Base-by-base conservation (phyloP, 2,329 filamentous ascomycete species). In the Aspergillus vadensis region DNA sequence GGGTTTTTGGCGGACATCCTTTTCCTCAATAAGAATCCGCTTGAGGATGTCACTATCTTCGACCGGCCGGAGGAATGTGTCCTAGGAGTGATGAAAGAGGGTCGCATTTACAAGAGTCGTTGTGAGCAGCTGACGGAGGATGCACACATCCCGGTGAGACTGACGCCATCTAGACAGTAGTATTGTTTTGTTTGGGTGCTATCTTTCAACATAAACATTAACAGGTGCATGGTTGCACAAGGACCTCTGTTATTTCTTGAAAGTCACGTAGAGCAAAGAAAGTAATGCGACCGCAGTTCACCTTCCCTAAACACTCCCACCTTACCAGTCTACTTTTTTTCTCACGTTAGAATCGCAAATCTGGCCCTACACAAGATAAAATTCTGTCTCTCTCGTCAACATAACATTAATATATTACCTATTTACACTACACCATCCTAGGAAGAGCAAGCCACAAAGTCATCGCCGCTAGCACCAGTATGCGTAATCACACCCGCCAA, bases 401-500 rank as follows among this genome's bases (percentile, higher is more conserved):
- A 14, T 44, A 4, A 14, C 7, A 19, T 19, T 41, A 2, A 19
- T n/a, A 4, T 4, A 9, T 19, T 5, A 17, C n/a, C 8, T 43
- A 43, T 10, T 9, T 43, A 43, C 38, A n/a, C 15, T 0, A 8
- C 17, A n/a, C 39, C 8, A 1, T 14, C 41, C 41, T 44, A 44
- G 3, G 41, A 44, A 23, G 41, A 44, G 62, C 88, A 91, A n/a
- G 80, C 83, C 58, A 91, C 86, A 75, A 91, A 91, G 75, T 83
- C 80, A 72, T 90, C 87, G 6, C 86, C 86, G 54, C 82, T 85
- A 17, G 88, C 88, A 27, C 88, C 88, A 21, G 86, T 89, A 70
- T 91, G 89, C 0, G 89, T 91, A 63, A 91, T 89, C 27, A 83
- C 78, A 39, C 87, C 88, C 14, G 86, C 88, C 48, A 85, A 81